Evolutionary conservation across 805 yeast species (phyloP), one percentile per base, ranked within the genome.

Genomic region (Metschnikowia shivogae): DNA sequence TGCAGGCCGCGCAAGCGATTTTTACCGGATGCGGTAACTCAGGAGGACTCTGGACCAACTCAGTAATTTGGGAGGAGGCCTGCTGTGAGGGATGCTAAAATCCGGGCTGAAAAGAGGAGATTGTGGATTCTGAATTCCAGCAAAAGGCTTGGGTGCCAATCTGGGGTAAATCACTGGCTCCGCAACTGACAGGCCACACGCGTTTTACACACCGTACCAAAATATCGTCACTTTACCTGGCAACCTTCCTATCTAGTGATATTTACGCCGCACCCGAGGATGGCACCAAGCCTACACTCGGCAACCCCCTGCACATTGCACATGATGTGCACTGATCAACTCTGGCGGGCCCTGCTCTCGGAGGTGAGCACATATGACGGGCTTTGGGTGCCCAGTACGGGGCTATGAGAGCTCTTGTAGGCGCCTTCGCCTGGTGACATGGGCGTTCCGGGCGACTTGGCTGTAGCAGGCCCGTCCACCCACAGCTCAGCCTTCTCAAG

Each of bases 401-500:
- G n/a, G 19, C 30, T 29, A n/a, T 37, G 34, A 7, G 28, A 20
- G 27, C 26, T 29, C 8, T 29, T 10, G 7, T 37, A 17, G n/a
- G 20, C 34, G 13, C 34, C 34, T 9, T 19, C 28, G 2, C 19
- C 27, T 5, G 40, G 40, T 12, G 27, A 29, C 12, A 9, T 20
- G 19, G 30, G 34, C 8, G 36, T 10, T 10, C 22, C 9, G 10
- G 42, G 42, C 17, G 42, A 30, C 11, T 29, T 34, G 6, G 26
- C 36, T 19, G 39, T 43, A 14, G 35, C 26, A 4, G 48, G 32
- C 52, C 77, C 63, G 54, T 73, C 65, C 4, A 81, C 78, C 97
- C 97, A 92, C 20, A 74, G 70, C 61, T 93, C 97, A 1, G 97
- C 97, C 52, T 83, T 82, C 39, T 80, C 83, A 43, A 92, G 70